Evolutionary conservation across 768 basidiomycete species (phyloP).

Genomic region (Mycena vitilis): DNA sequence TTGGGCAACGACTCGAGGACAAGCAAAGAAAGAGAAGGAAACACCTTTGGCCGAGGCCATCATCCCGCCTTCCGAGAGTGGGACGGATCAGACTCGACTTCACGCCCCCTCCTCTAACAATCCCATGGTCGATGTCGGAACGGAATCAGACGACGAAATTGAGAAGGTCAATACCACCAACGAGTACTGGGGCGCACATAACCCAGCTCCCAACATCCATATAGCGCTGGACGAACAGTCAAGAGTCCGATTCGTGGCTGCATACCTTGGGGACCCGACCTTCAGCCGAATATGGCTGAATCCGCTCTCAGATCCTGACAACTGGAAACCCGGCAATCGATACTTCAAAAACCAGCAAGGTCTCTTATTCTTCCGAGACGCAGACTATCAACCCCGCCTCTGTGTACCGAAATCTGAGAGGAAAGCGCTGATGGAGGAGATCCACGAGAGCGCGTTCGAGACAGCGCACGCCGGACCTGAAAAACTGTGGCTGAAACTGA

Average conservation of each 20-base stretch:
- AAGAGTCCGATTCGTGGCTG: neutral
- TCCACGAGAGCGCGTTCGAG: constrained; percentile 24
- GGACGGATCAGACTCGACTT: no score
- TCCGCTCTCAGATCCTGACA: neutral
- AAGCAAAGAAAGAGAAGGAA: neutral
- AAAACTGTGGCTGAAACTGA: neutral
- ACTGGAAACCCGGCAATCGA: constrained; percentile 19
- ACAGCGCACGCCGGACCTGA: neutral
- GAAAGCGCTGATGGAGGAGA: neutral
- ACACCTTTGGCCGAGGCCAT: no score
- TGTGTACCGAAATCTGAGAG: constrained; percentile 25
- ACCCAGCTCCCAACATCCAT: no score
- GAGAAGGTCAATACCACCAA: no score
- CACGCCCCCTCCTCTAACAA: no score
- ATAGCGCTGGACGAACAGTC: no score
- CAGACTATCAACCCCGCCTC: constrained; percentile 26
- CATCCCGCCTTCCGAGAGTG: no score
- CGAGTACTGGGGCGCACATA: no score
- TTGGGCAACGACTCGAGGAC: neutral
- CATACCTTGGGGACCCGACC: neutral
- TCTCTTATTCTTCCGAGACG: constrained; percentile 2
- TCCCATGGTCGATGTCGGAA: no score
- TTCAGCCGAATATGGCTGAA: neutral
- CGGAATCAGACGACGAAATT: no score
- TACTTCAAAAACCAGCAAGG: constrained; percentile 32